A percentile compares a stretch with the other conserved stretches of the same genome.
These are phyloP conservation scores for Sporothrix brasiliensis DNA, from an alignment of 2,329 filamentous ascomycete species.

Conservation along the genomic window DNA sequence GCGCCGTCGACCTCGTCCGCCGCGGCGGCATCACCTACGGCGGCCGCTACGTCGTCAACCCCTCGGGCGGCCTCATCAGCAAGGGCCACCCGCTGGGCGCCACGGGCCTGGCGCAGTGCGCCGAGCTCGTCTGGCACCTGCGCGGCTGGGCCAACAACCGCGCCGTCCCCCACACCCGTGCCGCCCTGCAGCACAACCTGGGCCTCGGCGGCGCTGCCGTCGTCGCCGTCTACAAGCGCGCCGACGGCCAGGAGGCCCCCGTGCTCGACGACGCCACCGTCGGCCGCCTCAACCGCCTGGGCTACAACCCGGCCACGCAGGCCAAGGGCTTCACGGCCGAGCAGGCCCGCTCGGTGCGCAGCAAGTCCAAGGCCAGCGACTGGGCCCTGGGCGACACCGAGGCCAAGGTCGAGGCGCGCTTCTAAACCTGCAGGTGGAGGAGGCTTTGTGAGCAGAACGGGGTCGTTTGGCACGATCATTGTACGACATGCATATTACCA, in stretches of 20 bases:
- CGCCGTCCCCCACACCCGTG: constrained; percentile 66
- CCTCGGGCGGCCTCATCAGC: constrained; percentile 89
- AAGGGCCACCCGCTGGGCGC: constrained; percentile 95
- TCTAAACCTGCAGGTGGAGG: constrained; percentile 34
- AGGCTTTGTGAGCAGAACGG: neutral
- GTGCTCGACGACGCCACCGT: constrained; percentile 65
- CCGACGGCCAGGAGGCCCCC: constrained; percentile 69
- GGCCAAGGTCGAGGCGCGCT: constrained; percentile 65
- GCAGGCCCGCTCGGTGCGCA: constrained; percentile 72
- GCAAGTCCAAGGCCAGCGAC: constrained; percentile 63
- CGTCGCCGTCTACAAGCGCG: constrained; percentile 83
- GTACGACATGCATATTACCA: constrained; percentile 4
- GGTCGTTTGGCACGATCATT: constrained; percentile 11
- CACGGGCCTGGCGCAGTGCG: constrained; percentile 92
- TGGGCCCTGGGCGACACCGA: constrained; percentile 79
- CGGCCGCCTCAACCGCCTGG: constrained; percentile 67
- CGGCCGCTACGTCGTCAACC: constrained; percentile 81
- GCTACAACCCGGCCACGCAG: constrained; percentile 89
- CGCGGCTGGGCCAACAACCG: constrained; percentile 96
- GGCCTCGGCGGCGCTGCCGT: constrained; percentile 90
- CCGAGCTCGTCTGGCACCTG: constrained; percentile 93
- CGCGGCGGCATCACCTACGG: constrained; percentile 90
- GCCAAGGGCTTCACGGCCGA: constrained; percentile 83
- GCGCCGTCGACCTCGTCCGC: constrained; percentile 89
- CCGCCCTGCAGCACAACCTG: constrained; percentile 87